phyloP scores from a whole-genome alignment of 441 rosid species.

The Syzygium malaccense region DNA sequence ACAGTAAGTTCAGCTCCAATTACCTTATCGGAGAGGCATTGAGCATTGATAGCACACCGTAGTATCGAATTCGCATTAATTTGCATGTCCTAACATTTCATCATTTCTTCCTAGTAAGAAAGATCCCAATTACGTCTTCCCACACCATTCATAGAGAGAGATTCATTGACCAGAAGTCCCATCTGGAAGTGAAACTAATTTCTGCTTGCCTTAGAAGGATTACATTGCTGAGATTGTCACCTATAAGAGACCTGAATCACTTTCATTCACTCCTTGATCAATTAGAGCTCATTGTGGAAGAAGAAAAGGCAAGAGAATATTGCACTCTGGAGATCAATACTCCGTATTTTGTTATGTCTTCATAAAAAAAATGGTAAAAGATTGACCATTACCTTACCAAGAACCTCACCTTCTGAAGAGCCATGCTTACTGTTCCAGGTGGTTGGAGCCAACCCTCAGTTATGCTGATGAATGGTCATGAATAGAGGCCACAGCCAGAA shows the following conservation, averaged over 20 bases:
- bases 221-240: neutral
- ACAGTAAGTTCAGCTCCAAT: neutral
- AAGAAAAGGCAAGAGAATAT: neutral
- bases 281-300: neutral
- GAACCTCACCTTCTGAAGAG: neutral
- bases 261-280: neutral
- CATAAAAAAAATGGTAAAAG: neutral
- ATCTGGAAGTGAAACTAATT: neutral
- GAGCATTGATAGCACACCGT: too few species aligned
- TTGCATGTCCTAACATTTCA: neutral
- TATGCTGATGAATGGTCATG: neutral
- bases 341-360: neutral
- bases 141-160: neutral
- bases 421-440: neutral
- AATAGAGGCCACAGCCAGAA: neutral
- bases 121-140: neutral
- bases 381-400: neutral
- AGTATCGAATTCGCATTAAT: neutral
- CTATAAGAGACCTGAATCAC: neutral
- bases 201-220: neutral
- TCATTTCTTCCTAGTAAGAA: neutral
- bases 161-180: neutral
- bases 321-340: neutral
- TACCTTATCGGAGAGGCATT: neutral
- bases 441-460: neutral